phyloP scores from a whole-genome alignment of 1,284 basidiomycete genomes.

The Naganishia sp. region DNA sequence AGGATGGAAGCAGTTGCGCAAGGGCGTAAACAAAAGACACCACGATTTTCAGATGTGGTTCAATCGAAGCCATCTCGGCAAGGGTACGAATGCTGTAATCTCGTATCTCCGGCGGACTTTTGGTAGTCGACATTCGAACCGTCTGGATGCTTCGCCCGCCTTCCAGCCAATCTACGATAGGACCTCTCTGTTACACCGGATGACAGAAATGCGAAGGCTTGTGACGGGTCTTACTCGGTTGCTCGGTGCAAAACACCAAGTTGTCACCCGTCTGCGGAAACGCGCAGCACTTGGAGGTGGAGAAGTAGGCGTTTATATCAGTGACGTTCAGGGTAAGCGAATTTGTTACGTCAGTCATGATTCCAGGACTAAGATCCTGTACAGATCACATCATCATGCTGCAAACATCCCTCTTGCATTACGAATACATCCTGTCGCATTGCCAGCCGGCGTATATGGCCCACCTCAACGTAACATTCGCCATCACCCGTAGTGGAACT shows the following conservation, averaged over 20 bases:
- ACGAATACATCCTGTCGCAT: slow-evolving; percentile 83
- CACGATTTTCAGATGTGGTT: slow-evolving; percentile 2
- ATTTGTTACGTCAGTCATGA: background rate
- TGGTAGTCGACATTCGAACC: slow-evolving; percentile 3
- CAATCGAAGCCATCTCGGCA: slow-evolving; percentile 11
- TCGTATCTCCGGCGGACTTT: slow-evolving; percentile 3
- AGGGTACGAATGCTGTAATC: background rate
- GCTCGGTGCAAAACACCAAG: slow-evolving; percentile 77
- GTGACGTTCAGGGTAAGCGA: slow-evolving; percentile 80
- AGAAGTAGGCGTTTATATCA: slow-evolving; percentile 84
- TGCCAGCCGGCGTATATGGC: slow-evolving; percentile 83
- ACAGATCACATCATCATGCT: slow-evolving; percentile 87
- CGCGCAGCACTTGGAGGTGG: slow-evolving; percentile 59
- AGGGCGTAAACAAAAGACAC: slow-evolving; percentile 3
- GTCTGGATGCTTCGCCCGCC: slow-evolving; percentile 15
- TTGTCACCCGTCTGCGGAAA: slow-evolving; percentile 78
- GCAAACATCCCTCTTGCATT: slow-evolving; percentile 81
- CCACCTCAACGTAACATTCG: slow-evolving; percentile 68
- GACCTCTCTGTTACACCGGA: slow-evolving; percentile 62
- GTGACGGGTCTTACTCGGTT: slow-evolving; percentile 79
- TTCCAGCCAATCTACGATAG: slow-evolving; percentile 48
- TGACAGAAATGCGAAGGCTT: slow-evolving; percentile 76
- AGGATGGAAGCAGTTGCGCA: slow-evolving; percentile 18
- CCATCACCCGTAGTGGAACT: slow-evolving; percentile 63
- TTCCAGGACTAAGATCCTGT: background rate